These are phyloP conservation scores for Gelatoporia subvermispora DNA, from an alignment of 768 basidiomycete species.

Conservation along the genomic window DNA sequence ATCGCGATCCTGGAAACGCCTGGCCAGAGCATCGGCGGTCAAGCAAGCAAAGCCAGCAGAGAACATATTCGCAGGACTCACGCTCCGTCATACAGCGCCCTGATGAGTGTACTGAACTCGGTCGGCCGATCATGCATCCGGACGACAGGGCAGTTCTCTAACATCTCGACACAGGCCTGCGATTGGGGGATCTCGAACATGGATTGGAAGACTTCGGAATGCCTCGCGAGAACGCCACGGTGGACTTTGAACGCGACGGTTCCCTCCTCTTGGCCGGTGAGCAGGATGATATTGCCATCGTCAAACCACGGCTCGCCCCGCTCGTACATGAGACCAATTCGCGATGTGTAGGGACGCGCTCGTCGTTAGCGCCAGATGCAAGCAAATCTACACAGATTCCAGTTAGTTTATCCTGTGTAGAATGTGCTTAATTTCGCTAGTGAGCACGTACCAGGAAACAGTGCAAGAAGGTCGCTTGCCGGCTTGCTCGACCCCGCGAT, in stretches of 20 bases:
- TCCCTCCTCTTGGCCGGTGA: constrained; percentile 32
- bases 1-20: constrained; percentile 31
- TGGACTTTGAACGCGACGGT: constrained; percentile 50
- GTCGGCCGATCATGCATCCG: constrained; percentile 46
- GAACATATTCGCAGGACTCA: constrained; percentile 26
- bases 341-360: no score
- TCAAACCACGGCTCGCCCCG: constrained; percentile 52
- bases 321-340: constrained; percentile 4
- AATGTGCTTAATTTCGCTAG: no score
- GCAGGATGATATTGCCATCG: constrained; percentile 53
- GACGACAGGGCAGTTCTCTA: constrained; percentile 48
- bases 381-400: neutral
- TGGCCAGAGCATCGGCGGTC: constrained; percentile 3
- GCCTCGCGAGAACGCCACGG: constrained; percentile 38
- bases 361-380: no score
- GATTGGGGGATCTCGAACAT: constrained; percentile 45
- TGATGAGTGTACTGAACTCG: constrained; percentile 47
- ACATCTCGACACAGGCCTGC: constrained; percentile 25
- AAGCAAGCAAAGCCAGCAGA: constrained; percentile 4
- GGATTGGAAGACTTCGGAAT: constrained; percentile 52
- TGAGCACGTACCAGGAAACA: no score
- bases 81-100: constrained; percentile 54
- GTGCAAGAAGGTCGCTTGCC: no score
- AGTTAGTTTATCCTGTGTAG: neutral
- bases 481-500: no score